Percentiles rank a stretch among this genome's conserved stretches.
phyloP scores from a whole-genome alignment of 2,329 filamentous ascomycete genomes.

The Phialophora tarda region DNA sequence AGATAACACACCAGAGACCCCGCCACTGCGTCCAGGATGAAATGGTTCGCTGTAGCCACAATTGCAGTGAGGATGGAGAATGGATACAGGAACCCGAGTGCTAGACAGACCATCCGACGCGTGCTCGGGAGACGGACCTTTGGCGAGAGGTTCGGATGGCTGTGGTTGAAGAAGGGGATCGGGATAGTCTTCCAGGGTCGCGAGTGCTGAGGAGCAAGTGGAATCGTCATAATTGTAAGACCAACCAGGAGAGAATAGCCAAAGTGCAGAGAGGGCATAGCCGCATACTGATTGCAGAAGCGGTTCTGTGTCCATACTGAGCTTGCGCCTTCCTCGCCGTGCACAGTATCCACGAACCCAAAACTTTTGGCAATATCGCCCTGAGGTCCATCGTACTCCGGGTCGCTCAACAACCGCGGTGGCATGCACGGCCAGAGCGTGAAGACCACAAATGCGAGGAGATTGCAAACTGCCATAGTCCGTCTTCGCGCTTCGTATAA shows the following conservation, averaged over 20 bases:
- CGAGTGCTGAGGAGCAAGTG: constrained; percentile 61
- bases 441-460: constrained; percentile 65
- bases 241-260: constrained; percentile 76
- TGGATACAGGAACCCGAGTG: constrained; percentile 67
- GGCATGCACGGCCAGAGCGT: constrained; percentile 67
- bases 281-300: constrained; percentile 78
- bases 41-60: constrained; percentile 73
- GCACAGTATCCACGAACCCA: constrained; percentile 65
- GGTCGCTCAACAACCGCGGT: constrained; percentile 61
- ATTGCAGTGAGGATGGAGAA: constrained; percentile 69
- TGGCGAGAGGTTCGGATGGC: constrained; percentile 40
- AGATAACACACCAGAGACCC: constrained; percentile 68
- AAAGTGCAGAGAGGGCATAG: constrained; percentile 78
- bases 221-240: constrained; percentile 70
- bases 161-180: constrained; percentile 44
- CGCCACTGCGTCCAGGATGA: constrained; percentile 72
- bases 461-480: constrained; percentile 64
- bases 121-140: constrained; percentile 54
- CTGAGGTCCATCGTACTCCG: constrained; percentile 59
- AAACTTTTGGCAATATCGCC: constrained; percentile 65
- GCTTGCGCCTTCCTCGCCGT: constrained; percentile 63
- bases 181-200: constrained; percentile 32
- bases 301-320: constrained; percentile 74
- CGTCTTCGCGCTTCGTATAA: constrained; percentile 62
- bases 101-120: constrained; percentile 58